Conservation (phyloP, 805 yeast species). For the Barnettozyma sp. region DNA sequence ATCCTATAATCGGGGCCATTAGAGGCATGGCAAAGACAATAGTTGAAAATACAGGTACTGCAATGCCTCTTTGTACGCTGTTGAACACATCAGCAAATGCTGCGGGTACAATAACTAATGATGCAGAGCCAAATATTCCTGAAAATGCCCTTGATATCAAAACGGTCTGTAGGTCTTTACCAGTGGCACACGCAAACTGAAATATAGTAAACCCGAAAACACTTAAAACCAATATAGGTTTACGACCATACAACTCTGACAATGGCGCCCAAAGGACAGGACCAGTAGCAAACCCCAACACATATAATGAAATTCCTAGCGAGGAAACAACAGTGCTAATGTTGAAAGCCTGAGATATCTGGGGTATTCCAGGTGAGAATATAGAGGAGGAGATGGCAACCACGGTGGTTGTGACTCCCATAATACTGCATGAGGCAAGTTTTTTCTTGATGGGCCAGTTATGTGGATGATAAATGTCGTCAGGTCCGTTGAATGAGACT, state of each 20-base stretch:
- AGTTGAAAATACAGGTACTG: slow-evolving; percentile 65
- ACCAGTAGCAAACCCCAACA: slow-evolving; percentile 88
- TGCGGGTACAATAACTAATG: slow-evolving; percentile 82
- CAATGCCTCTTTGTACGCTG: slow-evolving; percentile 61
- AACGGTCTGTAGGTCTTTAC: slow-evolving; percentile 70
- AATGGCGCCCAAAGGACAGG: slow-evolving; percentile 88
- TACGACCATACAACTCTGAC: slow-evolving; percentile 71
- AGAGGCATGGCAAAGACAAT: slow-evolving; percentile 76
- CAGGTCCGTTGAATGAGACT: slow-evolving; percentile 70
- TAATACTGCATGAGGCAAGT: slow-evolving; percentile 31
- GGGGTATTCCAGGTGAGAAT: slow-evolving; percentile 55
- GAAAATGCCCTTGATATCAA: slow-evolving; percentile 73
- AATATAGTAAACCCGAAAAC: slow-evolving; percentile 51
- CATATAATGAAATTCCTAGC: slow-evolving; percentile 72
- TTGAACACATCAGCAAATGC: slow-evolving; percentile 76
- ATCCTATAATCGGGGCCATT: slow-evolving; percentile 73
- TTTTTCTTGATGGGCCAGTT: slow-evolving; percentile 59
- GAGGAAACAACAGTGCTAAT: slow-evolving; percentile 63
- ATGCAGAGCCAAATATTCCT: slow-evolving; percentile 79
- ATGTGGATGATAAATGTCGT: slow-evolving; percentile 75
- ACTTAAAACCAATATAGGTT: slow-evolving; percentile 49
- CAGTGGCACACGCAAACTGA: slow-evolving; percentile 67
- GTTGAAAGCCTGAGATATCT: slow-evolving; percentile 43
- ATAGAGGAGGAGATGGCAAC: slow-evolving; percentile 77
- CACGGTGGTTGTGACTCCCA: slow-evolving; percentile 43